Percentiles rank a stretch among this genome's conserved stretches.
Conservation (phyloP, 129 eudicot genomes). For the Lactuca sativa region DNA sequence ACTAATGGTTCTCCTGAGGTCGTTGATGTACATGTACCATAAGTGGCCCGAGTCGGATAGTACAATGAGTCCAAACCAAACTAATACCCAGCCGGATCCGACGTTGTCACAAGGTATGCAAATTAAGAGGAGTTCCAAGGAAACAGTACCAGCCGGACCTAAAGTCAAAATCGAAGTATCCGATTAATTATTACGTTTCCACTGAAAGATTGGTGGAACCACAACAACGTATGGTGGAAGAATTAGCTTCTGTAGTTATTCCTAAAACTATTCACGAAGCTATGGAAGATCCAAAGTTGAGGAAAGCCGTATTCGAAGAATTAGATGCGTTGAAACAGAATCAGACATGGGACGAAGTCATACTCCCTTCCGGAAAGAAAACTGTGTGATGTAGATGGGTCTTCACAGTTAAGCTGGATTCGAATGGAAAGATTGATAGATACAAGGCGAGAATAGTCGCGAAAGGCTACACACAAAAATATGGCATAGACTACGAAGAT, state of each 20-base stretch:
- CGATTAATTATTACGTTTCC: neutral
- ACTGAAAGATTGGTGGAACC: neutral
- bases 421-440: no score
- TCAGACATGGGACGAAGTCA: neutral
- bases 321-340: neutral
- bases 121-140: neutral
- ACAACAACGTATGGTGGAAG: neutral
- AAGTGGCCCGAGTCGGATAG: no score
- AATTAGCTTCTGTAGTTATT: neutral
- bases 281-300: neutral
- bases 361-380: no score
- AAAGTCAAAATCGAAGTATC: neutral
- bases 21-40: neutral
- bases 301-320: neutral
- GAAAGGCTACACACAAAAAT: no score
- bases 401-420: no score
- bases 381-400: no score
- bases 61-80: no score
- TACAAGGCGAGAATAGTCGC: no score
- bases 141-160: conserved; percentile 4
- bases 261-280: neutral
- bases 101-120: no score
- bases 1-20: neutral
- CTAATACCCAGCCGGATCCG: no score
- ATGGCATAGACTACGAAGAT: neutral